phyloP scores from a whole-genome alignment of 805 yeast species.

The Cyberlindnera galapagoensis region DNA sequence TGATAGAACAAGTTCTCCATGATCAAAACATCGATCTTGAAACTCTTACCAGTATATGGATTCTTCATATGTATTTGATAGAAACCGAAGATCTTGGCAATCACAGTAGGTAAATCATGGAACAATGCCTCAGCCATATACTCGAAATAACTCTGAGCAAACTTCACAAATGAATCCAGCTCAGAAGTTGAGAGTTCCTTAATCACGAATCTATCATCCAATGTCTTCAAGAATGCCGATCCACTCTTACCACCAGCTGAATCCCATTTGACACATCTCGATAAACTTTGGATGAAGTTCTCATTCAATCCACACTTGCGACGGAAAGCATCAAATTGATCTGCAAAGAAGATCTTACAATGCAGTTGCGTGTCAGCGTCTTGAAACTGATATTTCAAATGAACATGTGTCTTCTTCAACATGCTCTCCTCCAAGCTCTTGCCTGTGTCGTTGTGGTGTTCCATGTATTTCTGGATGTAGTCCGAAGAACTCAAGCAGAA shows the following conservation, averaged over 20 bases:
- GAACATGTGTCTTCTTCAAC: conserved; percentile 81
- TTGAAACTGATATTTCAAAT: conserved; percentile 84
- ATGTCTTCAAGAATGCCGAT: conserved; percentile 84
- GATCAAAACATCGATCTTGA: conserved; percentile 84
- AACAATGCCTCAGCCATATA: conserved; percentile 93
- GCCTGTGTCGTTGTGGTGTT: conserved; percentile 9
- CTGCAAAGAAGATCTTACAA: conserved; percentile 92
- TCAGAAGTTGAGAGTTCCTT: conserved; percentile 87
- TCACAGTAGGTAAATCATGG: conserved; percentile 89
- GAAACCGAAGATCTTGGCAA: conserved; percentile 93
- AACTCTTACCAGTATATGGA: conserved; percentile 64
- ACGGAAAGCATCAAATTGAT: conserved; percentile 93
- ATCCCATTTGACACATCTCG: conserved; percentile 94
- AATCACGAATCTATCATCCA: conserved; percentile 83
- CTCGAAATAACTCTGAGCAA: conserved; percentile 95
- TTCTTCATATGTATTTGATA: conserved; percentile 88
- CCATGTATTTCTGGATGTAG: conserved; percentile 57
- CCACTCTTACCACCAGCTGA: conserved; percentile 97
- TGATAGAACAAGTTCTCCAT: conserved; percentile 95
- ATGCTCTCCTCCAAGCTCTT: conserved; percentile 53
- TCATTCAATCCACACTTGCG: conserved; percentile 72
- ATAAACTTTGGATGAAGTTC: conserved; percentile 78
- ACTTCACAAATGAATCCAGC: conserved; percentile 85
- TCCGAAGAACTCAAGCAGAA: conserved; percentile 85
- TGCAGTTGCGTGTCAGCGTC: conserved; percentile 79